phyloP scores from a whole-genome alignment of 78 protist genomes.

The Cavenderia fasciculata region DNA sequence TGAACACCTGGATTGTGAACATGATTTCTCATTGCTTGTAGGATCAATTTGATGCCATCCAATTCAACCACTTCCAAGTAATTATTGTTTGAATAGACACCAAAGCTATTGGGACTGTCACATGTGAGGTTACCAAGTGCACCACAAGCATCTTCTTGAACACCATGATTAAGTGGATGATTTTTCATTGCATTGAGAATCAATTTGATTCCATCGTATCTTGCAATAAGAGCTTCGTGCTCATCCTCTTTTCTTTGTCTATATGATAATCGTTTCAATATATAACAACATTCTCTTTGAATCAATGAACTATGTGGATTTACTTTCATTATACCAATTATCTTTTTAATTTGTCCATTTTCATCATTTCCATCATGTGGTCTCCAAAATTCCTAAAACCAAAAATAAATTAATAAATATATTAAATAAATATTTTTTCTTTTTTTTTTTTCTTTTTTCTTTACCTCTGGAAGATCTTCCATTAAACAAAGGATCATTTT shows the following conservation, averaged over 20 bases:
- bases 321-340: slow-evolving; percentile 44
- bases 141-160: slow-evolving; percentile 79
- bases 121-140: slow-evolving; percentile 61
- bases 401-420: not conserved
- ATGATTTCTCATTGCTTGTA: slow-evolving; percentile 56
- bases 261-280: slow-evolving; percentile 41
- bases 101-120: slow-evolving; percentile 47
- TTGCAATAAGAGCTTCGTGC: slow-evolving; percentile 55
- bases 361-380: slow-evolving; percentile 33
- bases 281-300: slow-evolving; percentile 54
- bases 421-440: not conserved
- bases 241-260: slow-evolving; percentile 76
- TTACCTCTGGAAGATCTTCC: slow-evolving; percentile 12
- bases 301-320: slow-evolving; percentile 18
- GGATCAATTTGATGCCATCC: slow-evolving; percentile 56
- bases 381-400: slow-evolving; percentile 5
- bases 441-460: not conserved
- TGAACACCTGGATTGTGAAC: slow-evolving; percentile 55
- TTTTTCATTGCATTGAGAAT: slow-evolving; percentile 49
- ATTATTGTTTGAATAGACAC: slow-evolving; percentile 49
- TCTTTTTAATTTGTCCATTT: slow-evolving; percentile 48
- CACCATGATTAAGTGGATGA: slow-evolving; percentile 58
- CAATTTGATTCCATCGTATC: slow-evolving; percentile 54
- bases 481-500: slow-evolving; percentile 66
- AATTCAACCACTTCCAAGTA: slow-evolving; percentile 49